Percentiles rank a stretch among this genome's conserved stretches.
These are phyloP conservation scores for Backusella tarrabulga DNA, from an alignment of 192 early-diverging fungal genomes.

Conservation along the genomic window DNA sequence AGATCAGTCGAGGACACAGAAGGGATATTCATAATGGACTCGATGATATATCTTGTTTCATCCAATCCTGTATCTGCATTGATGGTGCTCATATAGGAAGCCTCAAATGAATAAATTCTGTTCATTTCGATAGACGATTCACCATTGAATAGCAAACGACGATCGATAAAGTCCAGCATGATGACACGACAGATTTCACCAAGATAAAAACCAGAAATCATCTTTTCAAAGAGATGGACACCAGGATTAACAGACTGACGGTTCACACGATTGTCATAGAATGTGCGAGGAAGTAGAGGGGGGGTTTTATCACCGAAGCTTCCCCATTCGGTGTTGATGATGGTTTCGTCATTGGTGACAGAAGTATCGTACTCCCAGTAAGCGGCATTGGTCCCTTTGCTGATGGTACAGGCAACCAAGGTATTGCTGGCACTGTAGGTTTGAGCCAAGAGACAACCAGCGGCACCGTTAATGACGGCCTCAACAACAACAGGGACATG, in stretches of 20 bases:
- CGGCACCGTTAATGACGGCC: conserved; percentile 93
- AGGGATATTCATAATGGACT: conserved; percentile 65
- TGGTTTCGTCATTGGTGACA: conserved; percentile 57
- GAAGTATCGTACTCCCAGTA: conserved; percentile 75
- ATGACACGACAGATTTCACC: conserved; percentile 85
- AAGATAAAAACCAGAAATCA: conserved; percentile 92
- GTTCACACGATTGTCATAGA: conserved; percentile 82
- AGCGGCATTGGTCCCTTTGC: conserved; percentile 94
- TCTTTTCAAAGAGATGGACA: conserved; percentile 88
- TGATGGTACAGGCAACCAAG: conserved; percentile 82
- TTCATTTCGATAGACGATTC: conserved; percentile 59
- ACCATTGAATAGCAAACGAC: conserved; percentile 75
- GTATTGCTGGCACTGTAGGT: conserved; percentile 79
- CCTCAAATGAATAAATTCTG: conserved; percentile 74
- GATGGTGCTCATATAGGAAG: conserved; percentile 70
- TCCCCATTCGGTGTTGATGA: conserved; percentile 97
- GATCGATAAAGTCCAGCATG: conserved; percentile 79
- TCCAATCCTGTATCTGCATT: conserved; percentile 69
- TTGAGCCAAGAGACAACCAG: conserved; percentile 86
- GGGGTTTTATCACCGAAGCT: conserved; percentile 79
- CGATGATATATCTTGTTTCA: conserved; percentile 67
- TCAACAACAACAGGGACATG: conserved; percentile 74
- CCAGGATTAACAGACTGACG: conserved; percentile 76
- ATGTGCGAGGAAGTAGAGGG: conserved; percentile 71
- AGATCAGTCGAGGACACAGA: conserved; percentile 73